Percentiles rank a stretch among this genome's conserved stretches.
Evolutionary conservation across 108 stramenopile species (phyloP).

Genomic region (Fragilariopsis cylindrus): DNA sequence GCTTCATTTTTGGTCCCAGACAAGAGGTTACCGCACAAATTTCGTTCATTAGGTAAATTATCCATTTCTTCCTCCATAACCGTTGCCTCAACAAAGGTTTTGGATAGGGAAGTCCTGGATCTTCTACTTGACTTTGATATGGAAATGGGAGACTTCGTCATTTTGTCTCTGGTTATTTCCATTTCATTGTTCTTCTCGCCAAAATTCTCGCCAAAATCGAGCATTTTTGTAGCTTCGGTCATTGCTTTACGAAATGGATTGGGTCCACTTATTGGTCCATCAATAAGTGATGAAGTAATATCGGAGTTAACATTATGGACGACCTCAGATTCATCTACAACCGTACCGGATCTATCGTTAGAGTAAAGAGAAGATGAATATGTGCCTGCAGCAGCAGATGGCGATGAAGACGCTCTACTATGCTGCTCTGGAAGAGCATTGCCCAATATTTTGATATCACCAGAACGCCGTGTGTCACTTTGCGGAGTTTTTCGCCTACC

Average conservation of each 20-base stretch:
- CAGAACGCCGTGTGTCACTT: not conserved
- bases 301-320: constrained; percentile 32
- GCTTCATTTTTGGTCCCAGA: not conserved
- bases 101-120: not conserved
- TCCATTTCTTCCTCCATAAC: constrained; percentile 13
- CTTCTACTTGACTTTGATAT: no score
- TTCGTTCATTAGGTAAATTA: constrained; percentile 4
- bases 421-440: not conserved
- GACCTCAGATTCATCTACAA: constrained; percentile 14
- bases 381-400: constrained; percentile 4
- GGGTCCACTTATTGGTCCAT: constrained; percentile 5
- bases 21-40: not conserved
- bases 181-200: not conserved
- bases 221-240: not conserved
- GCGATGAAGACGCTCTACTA: not conserved
- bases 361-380: constrained; percentile 9
- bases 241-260: not conserved
- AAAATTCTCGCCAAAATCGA: not conserved
- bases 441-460: not conserved
- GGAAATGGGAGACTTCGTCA: no score
- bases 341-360: constrained; percentile 39
- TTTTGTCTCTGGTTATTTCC: not conserved
- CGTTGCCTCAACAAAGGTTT: not conserved
- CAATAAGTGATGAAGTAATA: constrained; percentile 39
- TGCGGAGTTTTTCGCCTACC: not conserved